Base-by-base conservation (phyloP, 495 filamentous ascomycete genomes). In the Daldinia bambusicola region DNA sequence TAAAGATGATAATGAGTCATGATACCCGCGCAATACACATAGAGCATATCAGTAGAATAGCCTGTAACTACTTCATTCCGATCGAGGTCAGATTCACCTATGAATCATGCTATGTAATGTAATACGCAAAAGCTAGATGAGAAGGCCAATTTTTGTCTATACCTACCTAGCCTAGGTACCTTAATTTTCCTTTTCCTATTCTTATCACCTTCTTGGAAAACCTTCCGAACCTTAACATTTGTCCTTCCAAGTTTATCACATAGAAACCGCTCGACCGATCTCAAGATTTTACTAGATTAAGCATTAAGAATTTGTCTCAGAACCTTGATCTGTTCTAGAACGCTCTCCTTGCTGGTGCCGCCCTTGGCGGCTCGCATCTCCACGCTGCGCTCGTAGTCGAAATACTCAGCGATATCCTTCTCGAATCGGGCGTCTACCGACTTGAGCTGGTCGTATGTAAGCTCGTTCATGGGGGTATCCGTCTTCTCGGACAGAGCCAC, bases 351-450 rank as follows among this genome's bases (percentile, higher is more conserved):
- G 76, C 90, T 94, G 20, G 92, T 95, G 13, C 95, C 95, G 9
- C 95, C 95, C 67, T 88, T 89, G 4, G 93, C 91, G 63, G 88
- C 85, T 75, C 92, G 86, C 83, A 92, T 85, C 85, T 98, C 95
- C 3, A 97, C 94, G 63, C 90, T 92, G 66, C 85, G 86, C 85
- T 97, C 91, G 73, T 97, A 97, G 78, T 97, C 89, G 78, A 97
- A 91, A 41, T 87, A 88, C 67, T 87, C 80, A 55, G 84, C 77
- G 37, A 98, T 87, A 75, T 97, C 94, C 61, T 88, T 82, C 37
- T 88, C 91, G 67, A 97, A 95, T 45, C 93, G 86, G 4, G 80
- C 70, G 68, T 96, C 92, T 10, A 98, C 82, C n/a, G 79, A 79
- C 84, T 92, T 83, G 57, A 97, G 82, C 76, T 83, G 88, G 75